These are phyloP conservation scores for Psidium guajava DNA, from an alignment of 345 rosid species.

Conservation along the genomic window DNA sequence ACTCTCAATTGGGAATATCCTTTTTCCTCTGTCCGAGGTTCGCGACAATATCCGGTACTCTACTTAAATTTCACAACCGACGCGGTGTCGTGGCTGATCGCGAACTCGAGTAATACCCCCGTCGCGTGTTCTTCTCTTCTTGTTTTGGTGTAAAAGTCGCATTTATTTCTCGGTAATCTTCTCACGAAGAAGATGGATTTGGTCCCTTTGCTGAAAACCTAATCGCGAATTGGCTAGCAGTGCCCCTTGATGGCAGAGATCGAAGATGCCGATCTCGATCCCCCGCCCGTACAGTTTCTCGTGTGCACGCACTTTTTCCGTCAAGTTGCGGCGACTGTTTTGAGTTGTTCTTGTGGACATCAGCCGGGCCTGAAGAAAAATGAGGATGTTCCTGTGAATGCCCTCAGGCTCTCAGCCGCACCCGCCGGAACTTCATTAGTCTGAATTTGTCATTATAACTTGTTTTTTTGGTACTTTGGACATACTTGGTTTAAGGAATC, in stretches of 20 bases:
- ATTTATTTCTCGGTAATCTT: background rate
- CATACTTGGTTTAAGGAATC: background rate
- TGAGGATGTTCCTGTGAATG: background rate
- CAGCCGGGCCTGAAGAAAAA: background rate
- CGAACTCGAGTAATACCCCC: background rate
- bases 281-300: too few species aligned
- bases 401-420: background rate
- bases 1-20: background rate
- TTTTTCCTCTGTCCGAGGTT: background rate
- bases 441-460: background rate
- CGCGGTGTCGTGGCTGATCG: background rate
- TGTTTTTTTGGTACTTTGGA: background rate
- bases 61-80: background rate
- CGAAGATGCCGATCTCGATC: background rate
- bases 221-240: background rate
- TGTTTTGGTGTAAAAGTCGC: background rate
- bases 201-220: background rate
- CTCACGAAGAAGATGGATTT: background rate
- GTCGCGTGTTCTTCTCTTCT: background rate
- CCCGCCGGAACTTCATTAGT: background rate
- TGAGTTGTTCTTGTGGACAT: background rate
- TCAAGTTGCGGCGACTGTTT: background rate
- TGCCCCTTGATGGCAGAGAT: background rate
- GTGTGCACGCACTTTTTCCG: background rate
- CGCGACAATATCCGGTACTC: background rate